A percentile compares a stretch with the other conserved stretches of the same genome.
phyloP scores from a whole-genome alignment of 75 land plant species.

The Picea glauca region DNA sequence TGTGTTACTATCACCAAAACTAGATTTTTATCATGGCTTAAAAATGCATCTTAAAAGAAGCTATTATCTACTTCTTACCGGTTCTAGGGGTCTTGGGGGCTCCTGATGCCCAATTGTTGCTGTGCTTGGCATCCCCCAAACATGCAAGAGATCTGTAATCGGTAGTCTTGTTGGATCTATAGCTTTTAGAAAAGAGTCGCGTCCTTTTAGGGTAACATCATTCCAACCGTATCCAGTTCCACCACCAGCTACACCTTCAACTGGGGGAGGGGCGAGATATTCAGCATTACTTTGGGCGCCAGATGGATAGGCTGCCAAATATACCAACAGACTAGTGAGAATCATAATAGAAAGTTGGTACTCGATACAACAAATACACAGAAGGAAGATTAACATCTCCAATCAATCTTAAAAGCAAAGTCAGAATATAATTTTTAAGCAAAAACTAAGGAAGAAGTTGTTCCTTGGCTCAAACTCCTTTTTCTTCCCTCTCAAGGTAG shows the following conservation, averaged over 20 bases:
- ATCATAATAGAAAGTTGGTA: too few relatives aligned
- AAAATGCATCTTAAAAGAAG: neutral
- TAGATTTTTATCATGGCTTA: neutral
- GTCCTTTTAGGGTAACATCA: constrained; percentile 25
- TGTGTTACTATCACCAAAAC: neutral
- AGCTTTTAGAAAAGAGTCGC: constrained; percentile 19
- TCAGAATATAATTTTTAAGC: too few relatives aligned
- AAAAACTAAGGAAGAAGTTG: too few relatives aligned
- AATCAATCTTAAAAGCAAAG: too few relatives aligned
- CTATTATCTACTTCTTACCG: constrained; percentile 32
- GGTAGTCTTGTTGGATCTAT: constrained; percentile 64
- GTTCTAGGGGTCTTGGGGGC: constrained; percentile 79
- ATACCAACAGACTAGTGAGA: neutral
- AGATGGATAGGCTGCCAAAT: neutral
- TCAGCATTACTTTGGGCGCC: constrained; percentile 3
- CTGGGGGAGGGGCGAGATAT: constrained; percentile 52
- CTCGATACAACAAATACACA: too few relatives aligned
- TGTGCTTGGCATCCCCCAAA: constrained; percentile 96
- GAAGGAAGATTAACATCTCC: too few relatives aligned
- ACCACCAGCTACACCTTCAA: constrained; percentile 95
- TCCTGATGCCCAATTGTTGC: constrained; percentile 93
- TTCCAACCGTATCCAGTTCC: constrained; percentile 98
- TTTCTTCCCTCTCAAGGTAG: too few relatives aligned
- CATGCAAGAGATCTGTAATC: constrained; percentile 69
- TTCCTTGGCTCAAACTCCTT: too few relatives aligned